These are phyloP conservation scores for Suillus weaverae DNA, from an alignment of 768 basidiomycete species.

Conservation along the genomic window DNA sequence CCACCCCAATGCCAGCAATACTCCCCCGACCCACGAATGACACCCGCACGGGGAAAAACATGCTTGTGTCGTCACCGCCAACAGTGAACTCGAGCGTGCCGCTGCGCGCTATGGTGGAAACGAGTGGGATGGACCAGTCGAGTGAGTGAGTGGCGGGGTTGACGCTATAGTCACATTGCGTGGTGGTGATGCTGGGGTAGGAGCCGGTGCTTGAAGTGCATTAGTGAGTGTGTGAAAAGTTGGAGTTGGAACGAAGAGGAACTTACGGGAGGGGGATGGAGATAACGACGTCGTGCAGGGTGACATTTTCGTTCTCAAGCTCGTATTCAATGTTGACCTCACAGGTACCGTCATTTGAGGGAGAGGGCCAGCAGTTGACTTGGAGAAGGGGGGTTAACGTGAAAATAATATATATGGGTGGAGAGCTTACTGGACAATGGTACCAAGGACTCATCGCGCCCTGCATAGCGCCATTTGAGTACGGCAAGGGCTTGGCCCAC, in stretches of 20 bases:
- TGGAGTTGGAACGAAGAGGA: not conserved
- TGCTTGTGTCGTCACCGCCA: conserved; percentile 76
- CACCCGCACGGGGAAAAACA: conserved; percentile 92
- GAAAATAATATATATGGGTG: conserved; percentile 1
- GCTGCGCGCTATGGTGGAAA: conserved; percentile 62
- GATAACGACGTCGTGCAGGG: conserved; percentile 82
- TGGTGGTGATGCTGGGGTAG: conserved; percentile 74
- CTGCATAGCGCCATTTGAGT: conserved; percentile 88
- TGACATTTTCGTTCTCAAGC: conserved; percentile 80
- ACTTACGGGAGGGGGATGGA: conserved; percentile 92
- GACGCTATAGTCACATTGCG: conserved; percentile 77
- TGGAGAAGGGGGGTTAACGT: not conserved
- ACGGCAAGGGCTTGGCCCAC: conserved; percentile 85
- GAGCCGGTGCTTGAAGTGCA: conserved; percentile 60
- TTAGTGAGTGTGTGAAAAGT: conserved; percentile 6
- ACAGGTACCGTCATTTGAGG: conserved; percentile 86
- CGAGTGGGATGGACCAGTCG: conserved; percentile 77
- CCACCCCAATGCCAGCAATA: conserved; percentile 73
- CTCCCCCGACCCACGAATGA: conserved; percentile 80
- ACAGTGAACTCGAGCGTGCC: conserved; percentile 93
- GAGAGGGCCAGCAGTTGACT: conserved; percentile 98
- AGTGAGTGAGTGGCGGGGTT: conserved; percentile 79
- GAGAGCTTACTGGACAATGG: conserved; percentile 80
- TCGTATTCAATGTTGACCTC: conserved; percentile 98
- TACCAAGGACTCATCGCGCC: conserved; percentile 88